Evolutionary conservation across 805 yeast species (phyloP).

Genomic region (Cyberlindnera veronae): DNA sequence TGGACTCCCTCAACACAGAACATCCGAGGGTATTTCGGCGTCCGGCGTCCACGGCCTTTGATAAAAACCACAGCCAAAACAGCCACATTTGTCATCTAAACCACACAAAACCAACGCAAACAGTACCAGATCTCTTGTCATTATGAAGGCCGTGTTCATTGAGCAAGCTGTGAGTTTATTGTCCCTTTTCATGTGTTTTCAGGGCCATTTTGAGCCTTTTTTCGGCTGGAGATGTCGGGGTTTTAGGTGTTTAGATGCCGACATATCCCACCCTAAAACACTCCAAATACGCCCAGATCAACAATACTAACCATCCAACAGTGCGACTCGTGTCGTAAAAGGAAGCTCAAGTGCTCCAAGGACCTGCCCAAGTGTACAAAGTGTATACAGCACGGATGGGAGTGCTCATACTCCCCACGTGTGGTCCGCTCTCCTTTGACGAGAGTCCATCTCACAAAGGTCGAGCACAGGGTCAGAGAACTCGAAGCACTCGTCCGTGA

Average conservation of each 20-base stretch:
- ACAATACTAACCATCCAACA: constrained; percentile 6
- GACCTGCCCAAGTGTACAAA: constrained; percentile 73
- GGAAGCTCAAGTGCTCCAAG: constrained; percentile 79
- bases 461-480: constrained; percentile 53
- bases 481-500: constrained; percentile 43
- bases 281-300: constrained; percentile 4
- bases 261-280: neutral
- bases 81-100: neutral
- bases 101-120: neutral
- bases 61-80: neutral
- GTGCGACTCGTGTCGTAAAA: constrained; percentile 81
- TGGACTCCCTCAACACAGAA: no score
- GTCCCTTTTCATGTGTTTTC: neutral
- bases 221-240: no score
- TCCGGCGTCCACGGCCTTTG: no score
- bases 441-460: constrained; percentile 72
- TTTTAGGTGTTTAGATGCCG: no score
- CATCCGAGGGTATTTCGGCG: no score
- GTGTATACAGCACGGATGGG: constrained; percentile 69
- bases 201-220: neutral
- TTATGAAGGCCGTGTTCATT: constrained; percentile 27
- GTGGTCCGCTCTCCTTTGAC: constrained; percentile 78
- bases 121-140: neutral
- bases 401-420: constrained; percentile 75
- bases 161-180: constrained; percentile 27